Evolutionary conservation across 768 basidiomycete genomes (phyloP).

Genomic region (Tricholoma sp.): DNA sequence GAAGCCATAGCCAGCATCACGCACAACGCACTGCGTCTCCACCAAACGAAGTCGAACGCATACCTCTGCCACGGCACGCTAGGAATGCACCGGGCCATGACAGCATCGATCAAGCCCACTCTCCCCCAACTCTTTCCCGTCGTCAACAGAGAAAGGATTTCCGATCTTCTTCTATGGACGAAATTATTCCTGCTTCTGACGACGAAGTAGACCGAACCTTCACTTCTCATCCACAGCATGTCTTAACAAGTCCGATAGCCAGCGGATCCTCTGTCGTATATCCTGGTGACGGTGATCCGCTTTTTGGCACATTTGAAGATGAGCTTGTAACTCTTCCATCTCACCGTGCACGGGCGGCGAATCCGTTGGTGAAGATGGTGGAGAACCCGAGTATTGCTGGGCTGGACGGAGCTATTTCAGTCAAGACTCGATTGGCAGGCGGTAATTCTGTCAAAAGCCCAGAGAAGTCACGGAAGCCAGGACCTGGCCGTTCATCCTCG

Average conservation of each 20-base stretch:
- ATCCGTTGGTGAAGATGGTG: slow-evolving; percentile 50
- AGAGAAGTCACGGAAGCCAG: slow-evolving; percentile 28
- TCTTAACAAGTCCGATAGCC: no score
- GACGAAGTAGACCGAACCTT: slow-evolving; percentile 27
- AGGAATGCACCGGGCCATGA: neutral
- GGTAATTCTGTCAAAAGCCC: slow-evolving; percentile 7
- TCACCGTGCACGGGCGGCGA: slow-evolving; percentile 45
- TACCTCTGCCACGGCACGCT: neutral
- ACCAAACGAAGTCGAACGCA: neutral
- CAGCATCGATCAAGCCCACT: neutral
- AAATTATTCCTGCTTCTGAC: slow-evolving; percentile 27
- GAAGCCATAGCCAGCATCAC: slow-evolving; percentile 1
- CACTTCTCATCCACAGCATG: neutral
- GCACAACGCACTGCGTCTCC: neutral
- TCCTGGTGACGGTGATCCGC: neutral
- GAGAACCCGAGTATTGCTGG: slow-evolving; percentile 33
- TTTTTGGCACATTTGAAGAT: slow-evolving; percentile 7
- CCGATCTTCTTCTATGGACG: slow-evolving; percentile 21
- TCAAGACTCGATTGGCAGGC: slow-evolving; percentile 43
- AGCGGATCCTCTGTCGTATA: neutral
- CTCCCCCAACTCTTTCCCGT: slow-evolving; percentile 10
- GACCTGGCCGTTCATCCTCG: slow-evolving; percentile 47
- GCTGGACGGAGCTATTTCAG: slow-evolving; percentile 38
- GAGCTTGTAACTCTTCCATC: slow-evolving; percentile 19
- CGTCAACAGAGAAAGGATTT: slow-evolving; percentile 11